Conservation (phyloP, 2,329 filamentous ascomycete species). For the Curvularia sp. region DNA sequence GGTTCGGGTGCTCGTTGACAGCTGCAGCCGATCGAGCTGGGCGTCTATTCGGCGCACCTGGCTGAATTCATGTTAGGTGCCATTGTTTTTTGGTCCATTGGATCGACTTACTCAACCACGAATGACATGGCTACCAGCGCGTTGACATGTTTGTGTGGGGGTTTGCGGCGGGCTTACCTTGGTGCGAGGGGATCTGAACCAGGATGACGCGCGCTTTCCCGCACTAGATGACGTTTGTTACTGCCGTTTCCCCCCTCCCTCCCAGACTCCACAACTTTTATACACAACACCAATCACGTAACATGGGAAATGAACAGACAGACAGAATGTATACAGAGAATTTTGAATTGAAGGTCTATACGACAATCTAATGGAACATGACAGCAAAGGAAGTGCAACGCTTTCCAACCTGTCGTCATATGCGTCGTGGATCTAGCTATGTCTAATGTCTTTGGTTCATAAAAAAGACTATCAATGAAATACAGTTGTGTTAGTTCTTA, state of each 20-base stretch:
- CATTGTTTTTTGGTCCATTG: not conserved
- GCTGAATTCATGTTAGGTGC: slow-evolving; percentile 44
- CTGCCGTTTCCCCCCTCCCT: not conserved
- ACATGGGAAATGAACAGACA: not conserved
- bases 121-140: slow-evolving; percentile 49
- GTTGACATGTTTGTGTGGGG: slow-evolving; percentile 20
- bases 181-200: slow-evolving; percentile 15
- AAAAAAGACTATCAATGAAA: not conserved
- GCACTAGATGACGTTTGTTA: slow-evolving; percentile 7
- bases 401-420: not conserved
- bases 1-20: slow-evolving; percentile 47
- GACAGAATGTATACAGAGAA: not conserved
- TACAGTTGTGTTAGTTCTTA: not conserved
- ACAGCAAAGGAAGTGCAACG: not conserved
- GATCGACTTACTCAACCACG: slow-evolving; percentile 50
- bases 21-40: slow-evolving; percentile 64
- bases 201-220: slow-evolving; percentile 16
- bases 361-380: not conserved
- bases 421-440: not conserved
- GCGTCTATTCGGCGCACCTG: slow-evolving; percentile 64
- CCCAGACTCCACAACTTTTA: not conserved
- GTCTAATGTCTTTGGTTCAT: not conserved
- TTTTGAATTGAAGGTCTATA: not conserved
- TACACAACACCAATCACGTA: not conserved
- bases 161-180: slow-evolving; percentile 11